Base-by-base conservation (phyloP, 1,284 basidiomycete genomes). In the Pseudozyma tsukubaensis region DNA sequence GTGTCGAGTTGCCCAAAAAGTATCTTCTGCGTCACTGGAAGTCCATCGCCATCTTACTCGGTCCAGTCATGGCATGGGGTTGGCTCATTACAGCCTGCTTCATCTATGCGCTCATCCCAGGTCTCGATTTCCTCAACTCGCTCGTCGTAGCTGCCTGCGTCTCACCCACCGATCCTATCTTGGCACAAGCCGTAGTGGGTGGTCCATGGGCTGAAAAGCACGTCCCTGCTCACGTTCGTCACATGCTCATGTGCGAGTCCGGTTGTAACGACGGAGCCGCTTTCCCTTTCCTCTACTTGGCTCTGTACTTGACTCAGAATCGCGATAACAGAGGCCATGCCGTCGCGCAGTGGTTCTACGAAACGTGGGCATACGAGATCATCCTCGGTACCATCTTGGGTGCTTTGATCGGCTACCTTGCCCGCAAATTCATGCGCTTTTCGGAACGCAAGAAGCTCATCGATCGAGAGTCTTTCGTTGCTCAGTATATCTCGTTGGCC, bases 131-230 rank as follows among this genome's bases (percentile, higher is more conserved):
- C 39, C 55, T 81, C 66, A 78, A 70, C 59, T 64, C 61, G 57
- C 69, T 58, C 44, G 79, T 78, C 21, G 61, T 98, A 58, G 94
- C 93, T 16, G 94, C 96, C 0, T 96, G 94, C 84, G 89, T 97
- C 29, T 97, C 96, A 0, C 97, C 96, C 0, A 98, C 97, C 11
- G 97, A 99, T 86, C 96, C 96, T 19, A 87, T 86, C 66, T 81
- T 87, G 69, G 86, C 87, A 0, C 87, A 88, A 55, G 86, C 86
- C 29, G 86, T 99, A 59, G 92, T 99, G 13, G 96, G 97, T 82
- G 96, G 97, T 56, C 96, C 94, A 85, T 99, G 96, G 87, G 96
- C 96, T 2, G 93, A 99, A 85, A 97, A 97, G 83, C 96, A 99
- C 80, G 96, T 99, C 16, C 96, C 96, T 0, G 91, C 94, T 0